Evolutionary conservation across 352 stramenopile genomes (phyloP), one percentile per base, ranked within the genome.

Genomic region (Phytophthora idaei): DNA sequence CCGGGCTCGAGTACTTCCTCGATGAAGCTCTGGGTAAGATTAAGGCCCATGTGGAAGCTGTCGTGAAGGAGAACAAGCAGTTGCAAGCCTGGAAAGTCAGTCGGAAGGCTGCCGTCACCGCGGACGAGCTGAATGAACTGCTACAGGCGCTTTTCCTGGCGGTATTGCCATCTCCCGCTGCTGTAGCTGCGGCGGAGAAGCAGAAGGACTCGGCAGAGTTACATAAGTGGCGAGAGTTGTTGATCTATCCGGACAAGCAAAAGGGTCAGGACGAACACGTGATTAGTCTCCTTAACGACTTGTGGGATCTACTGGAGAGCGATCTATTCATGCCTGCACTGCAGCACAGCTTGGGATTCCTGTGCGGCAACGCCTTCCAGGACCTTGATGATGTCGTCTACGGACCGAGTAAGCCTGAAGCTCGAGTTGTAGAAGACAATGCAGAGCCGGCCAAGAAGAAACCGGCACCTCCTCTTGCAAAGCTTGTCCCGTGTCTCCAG

Each of bases 351-450:
- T 78, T 93, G 31, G 80, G 80, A 0, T 92, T 89, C 53, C 47
- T 93, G n/a, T 91, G 83, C 46, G 81, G 83, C 34, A 92, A 93
- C 55, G 83, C 85, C 11, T 92, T 93, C 76, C 85, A 93, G 67
- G 85, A 93, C 64, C 71, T 93, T 34, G 85, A 87, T 45, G 83
- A 90, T 37, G 78, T 90, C 6, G 83, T 92, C 2, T 93, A 93
- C 61, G 80, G 85, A 51, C 65, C 61, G 9, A 69, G 48, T 37
- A 59, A 69, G 21, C 5, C 37, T 14, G 47, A 55, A 28, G 63
- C 57, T 55, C 62, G 47, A 37, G 54, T 71, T 21, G 74, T 70
- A n/a, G 70, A 87, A 41, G 39, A 67, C n/a, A 48, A 32, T 62
- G 46, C 25, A 10, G 56, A 76, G 11, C 25, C 59, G 14, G 21